Percentiles rank a stretch among this genome's conserved stretches.
phyloP scores from a whole-genome alignment of 2,329 filamentous ascomycete genomes.

The Emmonsia crescens region DNA sequence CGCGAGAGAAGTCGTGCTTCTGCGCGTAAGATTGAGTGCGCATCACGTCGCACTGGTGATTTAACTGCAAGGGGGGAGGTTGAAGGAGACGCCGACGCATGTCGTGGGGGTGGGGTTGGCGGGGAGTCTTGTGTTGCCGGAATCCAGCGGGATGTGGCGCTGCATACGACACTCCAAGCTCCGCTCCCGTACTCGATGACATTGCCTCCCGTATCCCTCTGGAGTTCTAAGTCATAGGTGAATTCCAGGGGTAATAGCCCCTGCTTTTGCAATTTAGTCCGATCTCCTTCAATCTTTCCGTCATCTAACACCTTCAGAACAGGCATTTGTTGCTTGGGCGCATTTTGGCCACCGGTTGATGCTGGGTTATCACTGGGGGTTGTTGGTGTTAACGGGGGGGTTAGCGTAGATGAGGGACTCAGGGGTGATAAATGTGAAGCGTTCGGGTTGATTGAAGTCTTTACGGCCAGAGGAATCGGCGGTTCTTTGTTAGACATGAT shows the following conservation, averaged over 20 bases:
- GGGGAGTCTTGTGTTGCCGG: slow-evolving; percentile 18
- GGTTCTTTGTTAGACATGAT: slow-evolving; percentile 6
- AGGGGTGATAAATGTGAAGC: slow-evolving; percentile 4
- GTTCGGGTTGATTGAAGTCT: slow-evolving; percentile 8
- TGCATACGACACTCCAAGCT: slow-evolving; percentile 39
- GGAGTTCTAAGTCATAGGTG: slow-evolving; percentile 24
- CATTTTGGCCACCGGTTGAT: slow-evolving; percentile 7
- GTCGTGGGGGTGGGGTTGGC: slow-evolving; percentile 25
- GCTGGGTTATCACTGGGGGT: slow-evolving; percentile 13
- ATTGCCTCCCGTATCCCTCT: slow-evolving; percentile 18
- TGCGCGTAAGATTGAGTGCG: slow-evolving; percentile 28
- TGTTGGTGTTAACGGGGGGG: slow-evolving; percentile 28
- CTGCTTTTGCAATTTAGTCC: not conserved
- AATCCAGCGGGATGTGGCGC: slow-evolving; percentile 22
- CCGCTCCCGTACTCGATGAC: slow-evolving; percentile 34
- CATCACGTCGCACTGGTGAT: slow-evolving; percentile 31
- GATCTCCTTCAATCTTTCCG: not conserved
- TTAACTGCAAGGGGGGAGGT: slow-evolving; percentile 34
- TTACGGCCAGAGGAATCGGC: slow-evolving; percentile 8
- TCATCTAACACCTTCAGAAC: not conserved
- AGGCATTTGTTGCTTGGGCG: not conserved
- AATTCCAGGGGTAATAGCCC: slow-evolving; percentile 19
- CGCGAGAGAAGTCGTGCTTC: slow-evolving; percentile 35
- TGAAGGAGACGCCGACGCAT: slow-evolving; percentile 5
- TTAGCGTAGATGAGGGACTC: slow-evolving; percentile 15